Evolutionary conservation across 202 grass and related monocot species (phyloP).

Genomic region (Eragrostis tef): DNA sequence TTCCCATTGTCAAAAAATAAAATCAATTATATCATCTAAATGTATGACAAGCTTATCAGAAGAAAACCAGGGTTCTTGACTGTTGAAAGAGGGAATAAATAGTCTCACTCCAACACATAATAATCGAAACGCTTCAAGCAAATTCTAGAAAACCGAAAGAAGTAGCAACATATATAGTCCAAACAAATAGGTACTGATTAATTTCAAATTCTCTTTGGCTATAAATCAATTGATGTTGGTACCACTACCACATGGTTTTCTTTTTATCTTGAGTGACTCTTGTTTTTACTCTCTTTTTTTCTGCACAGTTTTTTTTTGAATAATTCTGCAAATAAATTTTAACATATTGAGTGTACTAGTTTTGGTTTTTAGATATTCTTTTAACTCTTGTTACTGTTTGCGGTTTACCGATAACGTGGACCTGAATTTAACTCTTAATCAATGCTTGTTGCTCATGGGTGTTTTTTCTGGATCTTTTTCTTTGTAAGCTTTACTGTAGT

Average conservation of each 20-base stretch:
- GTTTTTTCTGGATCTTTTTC: not conserved
- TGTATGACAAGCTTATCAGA: not conserved
- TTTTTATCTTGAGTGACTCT: too few relatives aligned
- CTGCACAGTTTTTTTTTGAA: too few relatives aligned
- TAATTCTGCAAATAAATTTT: too few relatives aligned
- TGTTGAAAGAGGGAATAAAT: not conserved
- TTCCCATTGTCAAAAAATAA: too few relatives aligned
- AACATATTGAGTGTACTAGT: too few relatives aligned
- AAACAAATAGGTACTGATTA: constrained; percentile 24
- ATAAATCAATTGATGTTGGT: too few relatives aligned
- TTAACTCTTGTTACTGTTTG: not conserved
- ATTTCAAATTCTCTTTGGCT: constrained; percentile 40
- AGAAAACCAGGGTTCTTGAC: not conserved
- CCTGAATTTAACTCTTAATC: not conserved
- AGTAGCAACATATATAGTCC: not conserved
- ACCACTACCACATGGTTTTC: too few relatives aligned
- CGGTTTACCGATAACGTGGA: not conserved
- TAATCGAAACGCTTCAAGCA: not conserved
- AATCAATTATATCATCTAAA: too few relatives aligned
- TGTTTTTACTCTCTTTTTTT: too few relatives aligned
- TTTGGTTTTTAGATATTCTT: not conserved
- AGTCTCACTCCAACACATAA: not conserved
- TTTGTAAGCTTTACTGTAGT: not conserved
- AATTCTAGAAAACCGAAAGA: not conserved
- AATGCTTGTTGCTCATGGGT: not conserved